Conservation (phyloP, 495 filamentous ascomycete species). For the Xylaria grammica region DNA sequence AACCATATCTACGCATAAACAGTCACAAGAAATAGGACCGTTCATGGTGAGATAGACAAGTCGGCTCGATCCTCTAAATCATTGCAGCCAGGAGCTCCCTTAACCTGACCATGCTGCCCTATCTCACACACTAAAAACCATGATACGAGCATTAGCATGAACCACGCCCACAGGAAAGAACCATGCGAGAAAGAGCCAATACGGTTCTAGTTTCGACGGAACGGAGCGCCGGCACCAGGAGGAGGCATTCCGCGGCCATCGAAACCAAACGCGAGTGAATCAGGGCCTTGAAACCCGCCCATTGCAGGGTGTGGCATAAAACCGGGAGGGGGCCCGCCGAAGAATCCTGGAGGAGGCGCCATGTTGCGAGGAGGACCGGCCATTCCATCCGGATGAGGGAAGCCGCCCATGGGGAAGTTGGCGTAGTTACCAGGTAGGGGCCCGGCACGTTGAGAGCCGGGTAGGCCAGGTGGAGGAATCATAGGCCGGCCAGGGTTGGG, state of each 20-base stretch:
- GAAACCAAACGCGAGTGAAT: slow-evolving; percentile 47
- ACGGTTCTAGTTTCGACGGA: slow-evolving; percentile 36
- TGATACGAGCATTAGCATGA: neutral
- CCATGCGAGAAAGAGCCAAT: neutral
- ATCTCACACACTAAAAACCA: neutral
- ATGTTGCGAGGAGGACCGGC: slow-evolving; percentile 33
- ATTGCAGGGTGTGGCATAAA: slow-evolving; percentile 53
- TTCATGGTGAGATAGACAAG: neutral
- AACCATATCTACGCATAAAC: too few relatives aligned
- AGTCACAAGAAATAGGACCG: neutral
- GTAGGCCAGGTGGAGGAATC: slow-evolving; percentile 59
- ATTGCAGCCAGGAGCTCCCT: neutral
- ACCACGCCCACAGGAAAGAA: neutral
- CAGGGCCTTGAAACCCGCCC: slow-evolving; percentile 54
- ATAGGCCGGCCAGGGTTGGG: slow-evolving; percentile 50
- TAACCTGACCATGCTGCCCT: neutral
- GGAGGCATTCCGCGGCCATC: slow-evolving; percentile 52
- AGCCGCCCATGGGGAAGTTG: slow-evolving; percentile 54
- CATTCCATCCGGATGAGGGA: slow-evolving; percentile 50
- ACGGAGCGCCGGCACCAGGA: slow-evolving; percentile 38
- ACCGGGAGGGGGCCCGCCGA: slow-evolving; percentile 44
- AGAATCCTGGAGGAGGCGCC: slow-evolving; percentile 50
- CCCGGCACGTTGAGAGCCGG: slow-evolving; percentile 47
- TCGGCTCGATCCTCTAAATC: neutral
- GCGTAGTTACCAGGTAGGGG: slow-evolving; percentile 53